Base-by-base conservation (phyloP, 768 basidiomycete genomes). In the Boletellus emodensis region DNA sequence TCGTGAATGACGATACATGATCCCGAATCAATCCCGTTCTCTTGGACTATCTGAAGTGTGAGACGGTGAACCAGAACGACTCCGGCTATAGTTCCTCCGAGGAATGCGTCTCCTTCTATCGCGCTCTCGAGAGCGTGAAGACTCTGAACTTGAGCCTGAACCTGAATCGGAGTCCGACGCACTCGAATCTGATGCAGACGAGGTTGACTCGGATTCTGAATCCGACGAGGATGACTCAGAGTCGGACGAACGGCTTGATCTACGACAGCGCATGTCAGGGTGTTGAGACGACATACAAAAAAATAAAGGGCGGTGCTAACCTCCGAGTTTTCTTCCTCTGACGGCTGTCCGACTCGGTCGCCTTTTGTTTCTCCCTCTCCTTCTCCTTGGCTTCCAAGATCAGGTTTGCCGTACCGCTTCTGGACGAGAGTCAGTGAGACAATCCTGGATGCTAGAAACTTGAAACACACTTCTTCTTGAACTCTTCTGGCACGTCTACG, bases 401-500 rank as follows among this genome's bases (percentile, higher is more conserved):
- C 60, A 79, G 82, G 62, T 93, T 85, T 18, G 93, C 93, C n/a
- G 82, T 83, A 2, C 92, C 92, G 18, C 69, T 78, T 61, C 89
- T 89, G 55, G 32, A 48, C 18, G 41, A 49, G 8, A 30, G 38
- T 61, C 20, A 60, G 37, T 26, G 24, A 47, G 33, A 30, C 41
- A 14, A 15, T 18, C 40, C 14, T 13, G 22, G 9, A 44, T 13
- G 20, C 9, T 36, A 28, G 34, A 52, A 35, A 33, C 12, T 6
- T 32, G 22, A 40, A 1, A 75, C 83, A 33, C 48, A 90, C 89
- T 85, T 84, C 54, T 70, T 78, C 75, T 83, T 91, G 70, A 96
- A 94, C 67, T 96, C 94, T 54, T 94, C 92, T 4, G 93, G 93
- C 11, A 93, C 81, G 54, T 91, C 89, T 0, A 90, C 84, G 15